These are phyloP conservation scores for Bonia amplexicaulis DNA, from an alignment of 176 grass and related monocot species.

Conservation along the genomic window DNA sequence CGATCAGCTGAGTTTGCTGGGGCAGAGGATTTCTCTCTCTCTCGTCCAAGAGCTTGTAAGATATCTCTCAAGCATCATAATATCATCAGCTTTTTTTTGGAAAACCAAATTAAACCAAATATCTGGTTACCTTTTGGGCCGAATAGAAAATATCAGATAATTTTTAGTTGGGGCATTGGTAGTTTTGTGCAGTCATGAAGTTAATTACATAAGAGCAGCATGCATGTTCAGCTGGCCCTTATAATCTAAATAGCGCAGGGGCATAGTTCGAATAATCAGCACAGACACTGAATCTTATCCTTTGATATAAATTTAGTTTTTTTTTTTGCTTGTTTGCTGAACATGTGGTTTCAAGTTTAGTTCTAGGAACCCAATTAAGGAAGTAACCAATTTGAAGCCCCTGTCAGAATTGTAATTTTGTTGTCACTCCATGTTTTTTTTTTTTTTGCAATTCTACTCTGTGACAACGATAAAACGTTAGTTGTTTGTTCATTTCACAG, in stretches of 20 bases:
- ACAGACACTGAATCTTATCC: background rate
- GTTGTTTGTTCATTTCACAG: slow-evolving; percentile 38
- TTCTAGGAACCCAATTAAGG: background rate
- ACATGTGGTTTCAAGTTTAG: background rate
- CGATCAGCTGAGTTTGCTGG: slow-evolving; percentile 89
- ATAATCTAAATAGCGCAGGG: background rate
- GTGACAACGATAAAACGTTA: background rate
- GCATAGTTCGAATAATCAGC: background rate
- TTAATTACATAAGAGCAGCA: background rate
- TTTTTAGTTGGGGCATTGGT: slow-evolving; percentile 12
- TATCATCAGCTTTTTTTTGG: background rate
- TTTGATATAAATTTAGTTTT: background rate
- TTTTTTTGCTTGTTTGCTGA: slow-evolving; percentile 25
- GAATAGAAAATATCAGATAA: slow-evolving; percentile 15
- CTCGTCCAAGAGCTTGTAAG: slow-evolving; percentile 99
- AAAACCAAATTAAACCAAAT: background rate
- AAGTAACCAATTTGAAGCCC: background rate
- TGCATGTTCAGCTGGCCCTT: background rate
- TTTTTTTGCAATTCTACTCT: background rate
- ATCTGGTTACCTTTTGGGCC: background rate
- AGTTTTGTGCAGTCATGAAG: background rate
- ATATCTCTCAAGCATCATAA: slow-evolving; percentile 12
- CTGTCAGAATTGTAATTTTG: background rate
- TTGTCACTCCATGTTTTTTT: background rate
- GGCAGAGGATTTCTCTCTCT: slow-evolving; percentile 79